These are phyloP conservation scores for Crithidia acanthocephali DNA, from an alignment of 208 protist species.

Conservation along the genomic window DNA sequence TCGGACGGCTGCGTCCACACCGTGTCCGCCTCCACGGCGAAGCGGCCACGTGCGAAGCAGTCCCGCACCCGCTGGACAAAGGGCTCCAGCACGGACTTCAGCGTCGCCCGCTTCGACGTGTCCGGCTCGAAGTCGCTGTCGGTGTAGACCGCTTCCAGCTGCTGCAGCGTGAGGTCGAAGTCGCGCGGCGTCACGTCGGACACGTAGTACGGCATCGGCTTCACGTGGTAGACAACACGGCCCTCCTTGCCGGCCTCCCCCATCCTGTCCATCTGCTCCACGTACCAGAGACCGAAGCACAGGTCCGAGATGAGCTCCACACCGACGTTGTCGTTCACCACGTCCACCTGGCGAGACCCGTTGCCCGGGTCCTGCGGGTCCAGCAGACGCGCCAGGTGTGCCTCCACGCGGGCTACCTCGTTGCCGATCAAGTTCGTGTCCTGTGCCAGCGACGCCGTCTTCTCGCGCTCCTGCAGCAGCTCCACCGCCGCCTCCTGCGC, in stretches of 20 bases:
- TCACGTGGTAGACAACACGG: slow-evolving; percentile 78
- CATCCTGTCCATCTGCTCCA: slow-evolving; percentile 38
- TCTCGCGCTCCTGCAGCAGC: slow-evolving; percentile 46
- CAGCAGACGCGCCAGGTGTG: slow-evolving; percentile 45
- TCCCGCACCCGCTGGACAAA: slow-evolving; percentile 60
- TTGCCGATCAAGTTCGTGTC: slow-evolving; percentile 74
- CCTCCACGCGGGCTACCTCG: slow-evolving; percentile 45
- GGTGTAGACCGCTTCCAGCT: slow-evolving; percentile 46
- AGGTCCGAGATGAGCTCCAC: slow-evolving; percentile 85
- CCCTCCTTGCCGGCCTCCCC: slow-evolving; percentile 13
- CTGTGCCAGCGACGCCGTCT: slow-evolving; percentile 33
- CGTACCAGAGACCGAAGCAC: slow-evolving; percentile 77
- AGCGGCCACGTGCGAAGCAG: slow-evolving; percentile 40
- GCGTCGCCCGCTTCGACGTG: slow-evolving; percentile 25
- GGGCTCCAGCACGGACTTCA: slow-evolving; percentile 36
- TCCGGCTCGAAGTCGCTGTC: slow-evolving; percentile 20
- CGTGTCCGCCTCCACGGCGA: slow-evolving; percentile 72
- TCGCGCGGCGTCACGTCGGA: slow-evolving; percentile 86
- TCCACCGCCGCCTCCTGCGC: slow-evolving; percentile 8
- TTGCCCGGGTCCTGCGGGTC: slow-evolving; percentile 22
- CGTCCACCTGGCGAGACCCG: slow-evolving; percentile 51
- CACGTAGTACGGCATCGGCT: slow-evolving; percentile 91
- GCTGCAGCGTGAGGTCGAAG: slow-evolving; percentile 57
- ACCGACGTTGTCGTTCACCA: slow-evolving; percentile 91
- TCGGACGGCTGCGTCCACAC: slow-evolving; percentile 88